Percentiles rank a stretch among this genome's conserved stretches.
Conservation (phyloP, 2,329 filamentous ascomycete genomes). For the Cercospora sp. region DNA sequence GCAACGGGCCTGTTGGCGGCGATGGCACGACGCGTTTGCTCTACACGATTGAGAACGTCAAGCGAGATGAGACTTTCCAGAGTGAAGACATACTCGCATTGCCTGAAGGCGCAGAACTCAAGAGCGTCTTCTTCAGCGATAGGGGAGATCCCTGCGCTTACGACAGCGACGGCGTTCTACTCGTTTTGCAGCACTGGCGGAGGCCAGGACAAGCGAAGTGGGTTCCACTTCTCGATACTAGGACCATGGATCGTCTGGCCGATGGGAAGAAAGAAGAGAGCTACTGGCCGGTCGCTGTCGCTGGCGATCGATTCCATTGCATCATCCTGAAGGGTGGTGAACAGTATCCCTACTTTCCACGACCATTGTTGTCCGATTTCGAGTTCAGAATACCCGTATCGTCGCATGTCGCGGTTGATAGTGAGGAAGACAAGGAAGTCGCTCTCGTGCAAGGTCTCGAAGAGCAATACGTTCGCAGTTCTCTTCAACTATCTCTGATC, state of each 20-base stretch:
- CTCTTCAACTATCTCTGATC: constrained; percentile 70
- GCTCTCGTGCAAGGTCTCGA: constrained; percentile 63
- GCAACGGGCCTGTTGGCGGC: constrained; percentile 80
- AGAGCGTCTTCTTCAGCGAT: constrained; percentile 88
- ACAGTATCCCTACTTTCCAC: constrained; percentile 87
- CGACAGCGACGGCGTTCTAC: constrained; percentile 83
- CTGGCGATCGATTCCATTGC: constrained; percentile 90
- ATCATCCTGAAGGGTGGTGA: constrained; percentile 98
- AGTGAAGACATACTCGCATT: constrained; percentile 90
- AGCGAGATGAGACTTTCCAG: constrained; percentile 89
- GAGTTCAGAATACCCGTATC: constrained; percentile 83
- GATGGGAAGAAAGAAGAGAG: constrained; percentile 82
- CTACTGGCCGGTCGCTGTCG: constrained; percentile 95
- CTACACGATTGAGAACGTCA: constrained; percentile 94
- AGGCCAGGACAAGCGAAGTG: constrained; percentile 80
- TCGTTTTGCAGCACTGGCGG: constrained; percentile 90
- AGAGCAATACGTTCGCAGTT: constrained; percentile 76
- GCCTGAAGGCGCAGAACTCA: constrained; percentile 69
- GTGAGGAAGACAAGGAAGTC: constrained; percentile 45
- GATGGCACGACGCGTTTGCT: constrained; percentile 76
- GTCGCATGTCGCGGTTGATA: constrained; percentile 47
- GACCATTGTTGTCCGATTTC: constrained; percentile 87
- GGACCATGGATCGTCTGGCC: constrained; percentile 74
- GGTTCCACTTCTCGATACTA: constrained; percentile 91
- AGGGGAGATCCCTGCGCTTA: constrained; percentile 96